These are phyloP conservation scores for Trichoderma asperelloides DNA, from an alignment of 495 filamentous ascomycete genomes.

Conservation along the genomic window DNA sequence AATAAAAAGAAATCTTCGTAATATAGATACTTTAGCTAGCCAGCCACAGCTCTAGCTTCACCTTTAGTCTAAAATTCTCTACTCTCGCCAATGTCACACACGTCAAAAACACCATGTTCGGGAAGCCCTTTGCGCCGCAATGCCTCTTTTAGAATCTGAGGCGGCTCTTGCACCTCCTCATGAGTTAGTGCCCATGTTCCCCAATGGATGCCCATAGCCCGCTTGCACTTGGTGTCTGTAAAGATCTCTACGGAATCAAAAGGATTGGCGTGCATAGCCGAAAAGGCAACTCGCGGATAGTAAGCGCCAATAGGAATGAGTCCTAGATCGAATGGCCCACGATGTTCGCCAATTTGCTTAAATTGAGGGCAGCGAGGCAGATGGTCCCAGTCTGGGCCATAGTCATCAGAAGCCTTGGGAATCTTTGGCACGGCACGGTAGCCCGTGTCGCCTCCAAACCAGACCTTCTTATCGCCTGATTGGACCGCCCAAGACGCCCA, in stretches of 20 bases:
- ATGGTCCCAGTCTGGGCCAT: slow-evolving; percentile 53
- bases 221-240: slow-evolving; percentile 71
- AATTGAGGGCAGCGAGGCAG: slow-evolving; percentile 82
- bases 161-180: slow-evolving; percentile 82
- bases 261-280: slow-evolving; percentile 79
- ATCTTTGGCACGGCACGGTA: slow-evolving; percentile 74
- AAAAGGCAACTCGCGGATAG: slow-evolving; percentile 64
- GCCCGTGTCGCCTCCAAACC: slow-evolving; percentile 70
- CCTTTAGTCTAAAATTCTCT: slow-evolving; percentile 49
- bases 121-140: slow-evolving; percentile 56
- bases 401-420: slow-evolving; percentile 57
- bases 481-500: slow-evolving; percentile 83
- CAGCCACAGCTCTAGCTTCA: too few relatives aligned
- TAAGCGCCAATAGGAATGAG: slow-evolving; percentile 95
- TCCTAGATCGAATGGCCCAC: slow-evolving; percentile 87
- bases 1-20: too few relatives aligned
- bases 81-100: slow-evolving; percentile 81
- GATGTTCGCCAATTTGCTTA: slow-evolving; percentile 67
- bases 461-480: slow-evolving; percentile 65
- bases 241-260: slow-evolving; percentile 88
- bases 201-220: slow-evolving; percentile 90
- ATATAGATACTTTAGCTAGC: too few relatives aligned
- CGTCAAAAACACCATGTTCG: slow-evolving; percentile 78
- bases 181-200: slow-evolving; percentile 83
- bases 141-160: slow-evolving; percentile 65